These are phyloP conservation scores for Talaromyces sp. DNA, from an alignment of 2,329 filamentous ascomycete species.

Conservation along the genomic window DNA sequence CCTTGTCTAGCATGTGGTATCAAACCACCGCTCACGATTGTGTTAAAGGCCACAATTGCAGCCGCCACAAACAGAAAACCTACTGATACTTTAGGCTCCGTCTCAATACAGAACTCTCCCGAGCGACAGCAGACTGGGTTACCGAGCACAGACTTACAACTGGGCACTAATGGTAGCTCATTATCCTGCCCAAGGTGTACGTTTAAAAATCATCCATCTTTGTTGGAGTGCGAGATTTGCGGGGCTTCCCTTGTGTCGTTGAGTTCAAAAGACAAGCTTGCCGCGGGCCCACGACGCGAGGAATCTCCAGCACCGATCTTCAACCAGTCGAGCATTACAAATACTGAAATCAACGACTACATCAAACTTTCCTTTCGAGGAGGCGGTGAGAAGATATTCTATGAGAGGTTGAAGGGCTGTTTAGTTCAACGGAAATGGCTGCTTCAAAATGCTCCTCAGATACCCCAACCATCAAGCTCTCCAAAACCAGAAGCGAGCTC, in stretches of 20 bases:
- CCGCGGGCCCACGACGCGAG: slow-evolving; percentile 41
- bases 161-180: slow-evolving; percentile 16
- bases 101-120: slow-evolving; percentile 19
- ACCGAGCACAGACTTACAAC: neutral
- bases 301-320: slow-evolving; percentile 76
- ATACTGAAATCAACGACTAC: slow-evolving; percentile 62
- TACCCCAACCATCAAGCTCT: slow-evolving; percentile 57
- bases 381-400: slow-evolving; percentile 84
- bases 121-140: slow-evolving; percentile 1
- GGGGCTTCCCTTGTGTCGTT: slow-evolving; percentile 65
- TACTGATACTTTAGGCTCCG: neutral
- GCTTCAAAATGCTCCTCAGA: slow-evolving; percentile 78
- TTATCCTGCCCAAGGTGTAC: slow-evolving; percentile 77
- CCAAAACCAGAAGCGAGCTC: slow-evolving; percentile 21
- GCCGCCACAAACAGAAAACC: slow-evolving; percentile 53
- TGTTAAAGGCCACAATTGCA: slow-evolving; percentile 81
- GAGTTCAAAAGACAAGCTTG: slow-evolving; percentile 38
- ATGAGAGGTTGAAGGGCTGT: slow-evolving; percentile 79
- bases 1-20: slow-evolving; percentile 92
- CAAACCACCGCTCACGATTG: slow-evolving; percentile 74
- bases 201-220: slow-evolving; percentile 84
- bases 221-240: slow-evolving; percentile 85
- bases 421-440: slow-evolving; percentile 95
- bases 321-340: slow-evolving; percentile 39
- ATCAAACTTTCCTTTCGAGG: slow-evolving; percentile 89